Conservation (phyloP, 176 grass and related monocot genomes). For the Carex pumila region DNA sequence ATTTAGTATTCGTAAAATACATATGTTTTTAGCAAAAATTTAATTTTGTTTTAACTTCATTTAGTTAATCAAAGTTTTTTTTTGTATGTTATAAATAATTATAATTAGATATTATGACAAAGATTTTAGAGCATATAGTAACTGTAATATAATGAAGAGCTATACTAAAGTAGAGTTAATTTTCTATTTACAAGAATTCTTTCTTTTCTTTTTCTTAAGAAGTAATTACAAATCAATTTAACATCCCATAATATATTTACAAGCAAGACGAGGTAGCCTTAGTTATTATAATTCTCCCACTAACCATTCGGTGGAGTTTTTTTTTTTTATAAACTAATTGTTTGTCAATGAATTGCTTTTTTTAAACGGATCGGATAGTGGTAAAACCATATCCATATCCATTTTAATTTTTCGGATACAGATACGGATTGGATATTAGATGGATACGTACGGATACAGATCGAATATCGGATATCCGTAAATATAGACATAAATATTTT, state of each 20-base stretch:
- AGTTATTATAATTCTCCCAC: not conserved
- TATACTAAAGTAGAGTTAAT: no score
- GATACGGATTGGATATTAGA: no score
- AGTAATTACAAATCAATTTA: no score
- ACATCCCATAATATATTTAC: not conserved
- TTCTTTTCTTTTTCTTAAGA: no score
- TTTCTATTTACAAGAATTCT: no score
- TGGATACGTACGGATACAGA: no score
- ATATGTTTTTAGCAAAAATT: not conserved
- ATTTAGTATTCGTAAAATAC: not conserved
- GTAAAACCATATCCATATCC: no score
- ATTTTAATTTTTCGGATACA: no score
- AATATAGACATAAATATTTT: no score
- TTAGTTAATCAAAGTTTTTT: not conserved
- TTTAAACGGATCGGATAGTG: not conserved
- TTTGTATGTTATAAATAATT: not conserved
- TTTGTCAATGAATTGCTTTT: slow-evolving; percentile 8
- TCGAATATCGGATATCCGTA: no score
- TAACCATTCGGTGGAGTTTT: not conserved
- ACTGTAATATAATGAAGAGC: not conserved
- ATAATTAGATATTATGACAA: not conserved
- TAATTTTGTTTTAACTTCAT: no score
- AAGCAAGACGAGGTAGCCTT: not conserved
- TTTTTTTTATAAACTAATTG: not conserved
- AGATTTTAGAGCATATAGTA: not conserved